Base-by-base conservation (phyloP, 345 rosid species). In the Balakata baccata region DNA sequence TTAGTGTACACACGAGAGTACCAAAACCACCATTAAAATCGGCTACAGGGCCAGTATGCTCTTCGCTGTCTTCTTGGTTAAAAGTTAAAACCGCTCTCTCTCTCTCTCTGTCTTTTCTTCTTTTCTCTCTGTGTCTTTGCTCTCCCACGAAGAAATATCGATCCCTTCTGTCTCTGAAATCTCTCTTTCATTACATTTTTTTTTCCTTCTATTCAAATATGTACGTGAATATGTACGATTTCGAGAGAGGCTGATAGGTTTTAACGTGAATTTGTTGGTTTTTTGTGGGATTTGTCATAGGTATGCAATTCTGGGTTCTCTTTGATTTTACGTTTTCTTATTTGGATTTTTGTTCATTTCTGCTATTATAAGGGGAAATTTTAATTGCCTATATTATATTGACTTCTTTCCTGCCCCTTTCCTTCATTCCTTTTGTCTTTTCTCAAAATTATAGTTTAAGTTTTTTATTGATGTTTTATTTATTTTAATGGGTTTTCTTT, bases 111-210 rank as follows among this genome's bases (percentile, higher is more conserved):
- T 61, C 50, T 62, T 46, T 54, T 50, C 16, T 29, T 38, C 37
- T 41, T 54, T 50, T 23, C 45, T 38, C 37, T 41, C 17, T 64
- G 20, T 53, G 50, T 71, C 86, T 80, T 90, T 82, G 91, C 90
- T 86, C 90, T 74, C 82, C 77, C 83, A 46, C 66, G 75, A 86
- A 87, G 97, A 74, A 79, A 87, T 73, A 73, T 78, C 81, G 88
- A 80, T 72, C 64, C 84, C 23, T 59, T 84, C 70, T 72, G 68
- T 71, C 67, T 70, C 71, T 62, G 18, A 46, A 7, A 10, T 11
- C 20, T 62, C 75, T 7, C 45, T 62, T 14, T 38, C 46, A 37
- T 62, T 29, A 49, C 58, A 1, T 73, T 68, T 53, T 43, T 65
- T 64, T 51, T 77, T 75, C 20, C 68, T 16, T 64, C 34, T 51